Conservation (phyloP, 2,329 filamentous ascomycete genomes). For the Aspergillus fructus region DNA sequence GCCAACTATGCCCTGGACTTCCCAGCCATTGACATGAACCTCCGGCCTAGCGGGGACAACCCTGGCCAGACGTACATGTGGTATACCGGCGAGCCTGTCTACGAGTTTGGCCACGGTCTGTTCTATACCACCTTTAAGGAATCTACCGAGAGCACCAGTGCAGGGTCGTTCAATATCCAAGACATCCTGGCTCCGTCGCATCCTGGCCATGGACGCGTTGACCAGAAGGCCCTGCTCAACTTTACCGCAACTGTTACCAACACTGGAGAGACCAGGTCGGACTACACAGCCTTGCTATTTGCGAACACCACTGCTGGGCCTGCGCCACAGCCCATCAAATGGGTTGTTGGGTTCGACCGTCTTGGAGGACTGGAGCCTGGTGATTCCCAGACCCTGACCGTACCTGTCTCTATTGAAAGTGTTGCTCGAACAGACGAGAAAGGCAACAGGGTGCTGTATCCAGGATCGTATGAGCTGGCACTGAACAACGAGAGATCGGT, state of each 20-base stretch:
- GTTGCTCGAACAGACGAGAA: constrained; percentile 38
- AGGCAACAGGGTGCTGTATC: constrained; percentile 42
- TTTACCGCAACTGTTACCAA: constrained; percentile 39
- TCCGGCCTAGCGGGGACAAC: constrained; percentile 38
- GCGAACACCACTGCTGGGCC: constrained; percentile 41
- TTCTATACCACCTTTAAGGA: constrained; percentile 45
- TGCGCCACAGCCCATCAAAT: constrained; percentile 42
- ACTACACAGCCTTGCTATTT: constrained; percentile 44
- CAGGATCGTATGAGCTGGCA: constrained; percentile 42
- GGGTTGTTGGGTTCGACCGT: constrained; percentile 42
- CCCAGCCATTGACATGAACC: constrained; percentile 41
- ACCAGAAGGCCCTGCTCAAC: constrained; percentile 39
- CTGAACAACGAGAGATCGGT: constrained; percentile 42
- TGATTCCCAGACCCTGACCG: constrained; percentile 24
- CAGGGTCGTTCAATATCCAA: constrained; percentile 32
- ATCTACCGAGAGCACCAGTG: neutral
- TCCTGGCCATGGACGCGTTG: constrained; percentile 25
- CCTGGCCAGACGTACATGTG: constrained; percentile 48
- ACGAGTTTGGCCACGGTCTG: constrained; percentile 45
- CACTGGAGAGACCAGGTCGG: constrained; percentile 35
- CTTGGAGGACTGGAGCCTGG: constrained; percentile 27
- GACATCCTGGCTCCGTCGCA: constrained; percentile 32
- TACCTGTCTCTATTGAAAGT: constrained; percentile 40
- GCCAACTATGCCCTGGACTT: constrained; percentile 44
- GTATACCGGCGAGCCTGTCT: constrained; percentile 42